phyloP scores from a whole-genome alignment of 1,284 basidiomycete species.

The Sphagnurus paluster region DNA sequence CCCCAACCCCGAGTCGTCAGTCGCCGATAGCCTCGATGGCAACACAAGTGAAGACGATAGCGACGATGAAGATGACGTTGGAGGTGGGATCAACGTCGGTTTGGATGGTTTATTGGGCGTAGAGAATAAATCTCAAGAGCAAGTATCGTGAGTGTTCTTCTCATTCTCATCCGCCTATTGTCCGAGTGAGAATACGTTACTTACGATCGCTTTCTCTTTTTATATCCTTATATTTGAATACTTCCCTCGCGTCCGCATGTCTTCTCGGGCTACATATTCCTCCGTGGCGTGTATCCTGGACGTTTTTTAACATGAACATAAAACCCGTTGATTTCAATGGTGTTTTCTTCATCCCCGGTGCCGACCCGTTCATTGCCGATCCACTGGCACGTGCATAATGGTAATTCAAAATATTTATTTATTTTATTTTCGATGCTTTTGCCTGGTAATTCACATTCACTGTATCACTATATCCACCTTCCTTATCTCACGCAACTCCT shows the following conservation, averaged over 20 bases:
- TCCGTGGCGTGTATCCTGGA: neutral
- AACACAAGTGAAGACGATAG: constrained; percentile 31
- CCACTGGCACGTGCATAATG: no score
- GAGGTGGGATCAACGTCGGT: constrained; percentile 39
- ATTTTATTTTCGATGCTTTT: no score
- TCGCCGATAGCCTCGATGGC: constrained; percentile 12
- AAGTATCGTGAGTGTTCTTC: no score
- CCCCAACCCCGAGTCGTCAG: constrained; percentile 19
- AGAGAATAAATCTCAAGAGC: constrained; percentile 21
- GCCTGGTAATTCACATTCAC: no score
- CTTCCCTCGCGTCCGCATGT: neutral
- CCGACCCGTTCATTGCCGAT: no score
- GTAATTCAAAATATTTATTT: no score
- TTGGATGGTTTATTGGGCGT: constrained; percentile 40
- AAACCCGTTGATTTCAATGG: no score
- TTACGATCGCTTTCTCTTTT: constrained; percentile 14
- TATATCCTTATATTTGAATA: constrained; percentile 11
- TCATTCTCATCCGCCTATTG: constrained; percentile 1
- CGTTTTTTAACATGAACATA: constrained; percentile 3
- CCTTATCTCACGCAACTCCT: no score
- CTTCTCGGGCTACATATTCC: constrained; percentile 1
- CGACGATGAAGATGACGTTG: constrained; percentile 32
- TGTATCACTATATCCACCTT: no score
- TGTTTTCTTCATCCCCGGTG: neutral
- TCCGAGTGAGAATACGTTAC: constrained; percentile 8